Base-by-base conservation (phyloP, 164 flowering plant genomes). In the Vitis cinerea region DNA sequence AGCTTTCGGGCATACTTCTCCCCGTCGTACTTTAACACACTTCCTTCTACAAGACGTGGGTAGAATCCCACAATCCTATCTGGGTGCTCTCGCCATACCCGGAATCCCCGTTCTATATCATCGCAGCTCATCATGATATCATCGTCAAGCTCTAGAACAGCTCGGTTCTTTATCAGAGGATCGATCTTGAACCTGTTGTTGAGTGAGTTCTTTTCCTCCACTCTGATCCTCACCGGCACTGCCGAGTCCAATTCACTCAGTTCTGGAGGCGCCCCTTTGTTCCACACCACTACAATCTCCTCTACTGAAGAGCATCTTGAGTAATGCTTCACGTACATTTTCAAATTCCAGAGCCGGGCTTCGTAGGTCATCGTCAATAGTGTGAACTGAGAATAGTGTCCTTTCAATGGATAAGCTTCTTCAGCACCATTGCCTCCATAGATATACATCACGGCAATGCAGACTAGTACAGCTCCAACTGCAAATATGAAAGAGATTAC, bases 41-140 rank as follows among this genome's bases (percentile, higher is more conserved):
- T 86, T 50, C 90, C 91, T 59, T 77, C 79, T 8, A 80, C 70
- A 9, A 87, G 85, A 3, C 99, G 84, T 0, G 99, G 99, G 50
- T 94, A 94, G 76, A 87, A 94, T 11, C 99, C 99, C 3, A 94
- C 99, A 4, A 94, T 82, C 52, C 91, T 76, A 49, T 92, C 95
- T 0, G 98, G 98, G 77, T 90, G 78, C 66, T 89, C 91, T 27
- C 98, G 84, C 99, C 99, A 94, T 1, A 86, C 90, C 73, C 71
- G 78, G 63, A 94, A 94, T 6, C 97, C 99, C 17, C 95, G 83
- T 64, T 94, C 99, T 8, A 94, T 54, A 57, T 94, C 95, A 62
- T 88, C 89, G 63, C 99, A 94, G 4, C 84, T 81, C 98, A 92
- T 94, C 95, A 94, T 87, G 14, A 94, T 92, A 65, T 94, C 99